Conservation (phyloP, 768 basidiomycete genomes). For the Pleurotus platypus region DNA sequence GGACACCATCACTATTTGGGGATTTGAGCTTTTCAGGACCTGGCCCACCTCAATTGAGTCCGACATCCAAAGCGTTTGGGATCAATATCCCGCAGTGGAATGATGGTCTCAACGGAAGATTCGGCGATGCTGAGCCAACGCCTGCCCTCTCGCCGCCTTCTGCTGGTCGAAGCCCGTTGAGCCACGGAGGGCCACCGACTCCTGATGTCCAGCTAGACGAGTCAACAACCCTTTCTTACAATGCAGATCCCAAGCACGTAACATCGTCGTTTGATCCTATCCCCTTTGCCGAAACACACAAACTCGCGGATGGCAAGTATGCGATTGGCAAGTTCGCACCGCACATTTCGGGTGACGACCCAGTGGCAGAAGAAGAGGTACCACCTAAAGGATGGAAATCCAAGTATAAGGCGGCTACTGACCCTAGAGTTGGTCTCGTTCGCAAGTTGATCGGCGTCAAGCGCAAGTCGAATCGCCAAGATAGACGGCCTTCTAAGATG, state of each 20-base stretch:
- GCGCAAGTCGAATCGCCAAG: constrained; percentile 46
- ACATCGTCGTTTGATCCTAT: constrained; percentile 63
- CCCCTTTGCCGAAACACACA: constrained; percentile 64
- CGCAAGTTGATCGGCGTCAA: constrained; percentile 68
- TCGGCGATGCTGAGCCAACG: constrained; percentile 19
- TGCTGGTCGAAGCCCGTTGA: constrained; percentile 45
- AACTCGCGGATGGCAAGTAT: constrained; percentile 71
- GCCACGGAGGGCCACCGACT: constrained; percentile 45
- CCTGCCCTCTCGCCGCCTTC: constrained; percentile 48
- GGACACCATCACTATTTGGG: constrained; percentile 28
- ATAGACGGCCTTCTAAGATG: constrained; percentile 25
- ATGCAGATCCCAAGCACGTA: constrained; percentile 8
- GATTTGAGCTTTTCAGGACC: constrained; percentile 10
- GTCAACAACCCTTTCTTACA: background rate
- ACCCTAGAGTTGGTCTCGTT: constrained; percentile 69
- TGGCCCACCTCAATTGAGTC: constrained; percentile 14
- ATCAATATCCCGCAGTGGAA: constrained; percentile 6
- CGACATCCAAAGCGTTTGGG: constrained; percentile 14
- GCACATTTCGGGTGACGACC: constrained; percentile 59
- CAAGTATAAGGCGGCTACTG: constrained; percentile 59
- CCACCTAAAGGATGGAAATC: constrained; percentile 39
- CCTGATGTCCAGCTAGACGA: constrained; percentile 40
- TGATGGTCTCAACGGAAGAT: constrained; percentile 29
- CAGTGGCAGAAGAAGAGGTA: constrained; percentile 26
- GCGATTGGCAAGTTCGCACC: constrained; percentile 67